Evolutionary conservation across 768 basidiomycete species (phyloP).

Genomic region (Rubroboletus satanas): DNA sequence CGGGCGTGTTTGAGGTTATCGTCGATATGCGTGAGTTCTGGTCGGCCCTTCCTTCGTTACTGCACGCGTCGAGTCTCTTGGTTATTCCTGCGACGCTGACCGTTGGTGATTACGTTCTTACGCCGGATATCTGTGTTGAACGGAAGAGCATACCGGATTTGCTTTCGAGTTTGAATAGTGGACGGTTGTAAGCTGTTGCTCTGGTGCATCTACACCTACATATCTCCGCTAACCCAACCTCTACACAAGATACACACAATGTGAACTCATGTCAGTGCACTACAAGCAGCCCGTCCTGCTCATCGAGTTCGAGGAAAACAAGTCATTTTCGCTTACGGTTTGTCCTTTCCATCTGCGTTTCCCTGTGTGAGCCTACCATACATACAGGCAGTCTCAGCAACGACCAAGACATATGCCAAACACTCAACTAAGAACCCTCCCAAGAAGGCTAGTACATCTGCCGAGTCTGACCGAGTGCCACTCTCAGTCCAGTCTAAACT

Average conservation of each 20-base stretch:
- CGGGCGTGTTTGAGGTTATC: constrained; percentile 61
- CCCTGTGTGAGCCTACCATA: not conserved
- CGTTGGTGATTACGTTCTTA: constrained; percentile 93
- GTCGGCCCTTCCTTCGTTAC: constrained; percentile 82
- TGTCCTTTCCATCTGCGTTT: constrained; percentile 11
- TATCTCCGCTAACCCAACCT: not conserved
- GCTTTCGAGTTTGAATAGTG: constrained; percentile 90
- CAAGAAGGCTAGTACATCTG: constrained; percentile 37
- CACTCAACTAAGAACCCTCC: constrained; percentile 51
- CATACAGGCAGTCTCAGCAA: constrained; percentile 55
- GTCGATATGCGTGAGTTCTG: constrained; percentile 98
- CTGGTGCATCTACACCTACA: not conserved
- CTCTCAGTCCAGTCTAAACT: constrained; percentile 86
- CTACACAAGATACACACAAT: constrained; percentile 80
- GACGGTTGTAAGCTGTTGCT: constrained; percentile 73
- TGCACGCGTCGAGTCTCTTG: constrained; percentile 76
- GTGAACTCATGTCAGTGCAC: constrained; percentile 93
- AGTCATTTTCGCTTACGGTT: constrained; percentile 88
- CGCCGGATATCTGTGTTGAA: constrained; percentile 94
- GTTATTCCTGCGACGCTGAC: constrained; percentile 91
- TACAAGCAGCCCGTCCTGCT: constrained; percentile 92
- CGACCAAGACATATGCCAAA: constrained; percentile 62
- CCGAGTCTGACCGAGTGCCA: constrained; percentile 33
- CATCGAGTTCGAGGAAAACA: constrained; percentile 98
- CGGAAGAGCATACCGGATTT: constrained; percentile 92